Base-by-base conservation (phyloP, 2,329 filamentous ascomycete genomes). In the Ramichloridium luteum region DNA sequence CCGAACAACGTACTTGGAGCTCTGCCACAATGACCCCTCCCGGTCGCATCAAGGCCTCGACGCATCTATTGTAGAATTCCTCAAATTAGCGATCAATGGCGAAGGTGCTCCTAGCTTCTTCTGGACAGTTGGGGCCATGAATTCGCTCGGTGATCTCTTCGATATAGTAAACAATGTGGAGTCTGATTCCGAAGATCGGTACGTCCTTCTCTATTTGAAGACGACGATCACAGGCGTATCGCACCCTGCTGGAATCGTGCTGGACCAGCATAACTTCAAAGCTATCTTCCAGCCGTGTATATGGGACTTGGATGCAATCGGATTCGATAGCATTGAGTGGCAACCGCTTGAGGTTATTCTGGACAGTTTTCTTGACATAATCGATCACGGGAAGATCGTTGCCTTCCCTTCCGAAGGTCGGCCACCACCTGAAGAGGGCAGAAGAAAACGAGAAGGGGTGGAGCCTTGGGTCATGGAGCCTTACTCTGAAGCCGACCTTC, bases 1-100 rank as follows among this genome's bases (percentile, higher is more conserved):
- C 29, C 10, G 13, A 15, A 15, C 27, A 37, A 18, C 20, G n/a
- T 23, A n/a, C 8, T 23, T 8, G 20, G 20, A 23, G 23, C 31
- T 13, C 11, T 6, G 13, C 13, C 28, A n/a, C n/a, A n/a, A n/a
- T n/a, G n/a, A n/a, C n/a, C n/a, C n/a, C n/a, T n/a, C n/a, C n/a
- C n/a, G n/a, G n/a, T n/a, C n/a, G n/a, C n/a, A n/a, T n/a, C n/a
- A n/a, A n/a, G n/a, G n/a, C n/a, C n/a, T n/a, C n/a, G n/a, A n/a
- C n/a, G n/a, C n/a, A n/a, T n/a, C n/a, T n/a, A n/a, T n/a, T n/a
- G n/a, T n/a, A n/a, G n/a, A n/a, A n/a, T n/a, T n/a, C n/a, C n/a
- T n/a, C n/a, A n/a, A n/a, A n/a, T n/a, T n/a, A n/a, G n/a, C n/a
- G n/a, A 8, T 23, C 8, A n/a, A 8, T n/a, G 20, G 20, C n/a